Percentiles rank a stretch among this genome's conserved stretches.
Evolutionary conservation across 441 rosid species (phyloP).

Genomic region (Raphanus hybrid): DNA sequence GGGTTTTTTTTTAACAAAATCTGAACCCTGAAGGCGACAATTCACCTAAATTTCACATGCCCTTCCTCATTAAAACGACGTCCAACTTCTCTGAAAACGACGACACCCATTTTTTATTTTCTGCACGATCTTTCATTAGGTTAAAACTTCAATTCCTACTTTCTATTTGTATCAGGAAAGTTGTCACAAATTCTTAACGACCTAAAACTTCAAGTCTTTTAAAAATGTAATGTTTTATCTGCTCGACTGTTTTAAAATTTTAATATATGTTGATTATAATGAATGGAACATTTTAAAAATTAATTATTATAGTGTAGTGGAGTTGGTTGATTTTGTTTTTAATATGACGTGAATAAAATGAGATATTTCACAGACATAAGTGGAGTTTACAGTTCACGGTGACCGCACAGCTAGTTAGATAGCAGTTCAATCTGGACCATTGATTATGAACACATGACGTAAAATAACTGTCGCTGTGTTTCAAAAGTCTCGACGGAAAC

Average conservation of each 20-base stretch:
- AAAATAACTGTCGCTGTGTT: not conserved
- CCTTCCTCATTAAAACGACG: constrained; percentile 37
- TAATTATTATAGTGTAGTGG: not conserved
- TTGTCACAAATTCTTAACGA: not conserved
- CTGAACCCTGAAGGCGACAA: not conserved
- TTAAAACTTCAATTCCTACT: not conserved
- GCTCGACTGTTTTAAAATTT: not conserved
- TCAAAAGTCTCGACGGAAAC: constrained; percentile 5
- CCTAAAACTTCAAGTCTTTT: not conserved
- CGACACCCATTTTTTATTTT: not conserved
- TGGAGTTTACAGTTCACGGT: not conserved
- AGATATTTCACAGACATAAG: not conserved
- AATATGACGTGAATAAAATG: not conserved
- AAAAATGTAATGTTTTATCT: not conserved
- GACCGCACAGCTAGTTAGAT: not conserved
- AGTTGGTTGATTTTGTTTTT: not conserved
- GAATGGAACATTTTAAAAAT: not conserved
- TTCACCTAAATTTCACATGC: constrained; percentile 42
- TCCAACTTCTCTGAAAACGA: constrained; percentile 41
- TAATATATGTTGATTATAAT: not conserved
- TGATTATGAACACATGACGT: constrained; percentile 3
- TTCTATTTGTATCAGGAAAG: not conserved
- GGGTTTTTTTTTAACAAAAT: not conserved
- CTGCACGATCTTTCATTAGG: not conserved
- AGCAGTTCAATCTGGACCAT: not conserved